Conservation (phyloP, 2,329 filamentous ascomycete species). For the Ascochyta lentis region DNA sequence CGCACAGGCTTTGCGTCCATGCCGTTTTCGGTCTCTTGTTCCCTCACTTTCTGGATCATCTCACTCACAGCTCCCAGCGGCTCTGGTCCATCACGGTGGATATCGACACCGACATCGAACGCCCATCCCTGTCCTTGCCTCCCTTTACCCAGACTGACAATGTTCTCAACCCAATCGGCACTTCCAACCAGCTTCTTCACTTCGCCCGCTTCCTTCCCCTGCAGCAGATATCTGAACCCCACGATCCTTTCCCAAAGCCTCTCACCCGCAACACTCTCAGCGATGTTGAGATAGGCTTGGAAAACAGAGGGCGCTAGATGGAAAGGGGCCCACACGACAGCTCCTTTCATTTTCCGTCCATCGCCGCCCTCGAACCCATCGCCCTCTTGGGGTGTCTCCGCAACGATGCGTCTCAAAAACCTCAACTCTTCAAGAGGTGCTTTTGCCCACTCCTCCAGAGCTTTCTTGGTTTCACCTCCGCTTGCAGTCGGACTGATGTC, state of each 20-base stretch:
- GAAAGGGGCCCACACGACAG: conserved; percentile 87
- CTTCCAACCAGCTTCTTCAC: conserved; percentile 46
- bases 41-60: conserved; percentile 54
- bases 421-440: conserved; percentile 74
- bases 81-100: conserved; percentile 74
- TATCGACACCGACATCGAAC: conserved; percentile 87
- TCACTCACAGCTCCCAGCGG: conserved; percentile 53
- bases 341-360: conserved; percentile 64
- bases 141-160: conserved; percentile 63
- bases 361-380: conserved; percentile 59
- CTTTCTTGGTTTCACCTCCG: conserved; percentile 7
- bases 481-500: neutral
- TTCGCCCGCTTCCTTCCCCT: conserved; percentile 54
- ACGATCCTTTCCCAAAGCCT: conserved; percentile 70
- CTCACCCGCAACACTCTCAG: conserved; percentile 66
- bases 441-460: conserved; percentile 64
- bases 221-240: conserved; percentile 83
- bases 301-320: conserved; percentile 68
- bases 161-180: conserved; percentile 53
- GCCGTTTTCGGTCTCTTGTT: conserved; percentile 57
- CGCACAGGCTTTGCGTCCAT: conserved; percentile 62
- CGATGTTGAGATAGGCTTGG: conserved; percentile 68
- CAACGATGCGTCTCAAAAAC: conserved; percentile 70
- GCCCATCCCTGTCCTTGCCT: conserved; percentile 69
- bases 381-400: conserved; percentile 69